Base-by-base conservation (phyloP, 2,329 filamentous ascomycete species). In the Teratosphaeria destructans region DNA sequence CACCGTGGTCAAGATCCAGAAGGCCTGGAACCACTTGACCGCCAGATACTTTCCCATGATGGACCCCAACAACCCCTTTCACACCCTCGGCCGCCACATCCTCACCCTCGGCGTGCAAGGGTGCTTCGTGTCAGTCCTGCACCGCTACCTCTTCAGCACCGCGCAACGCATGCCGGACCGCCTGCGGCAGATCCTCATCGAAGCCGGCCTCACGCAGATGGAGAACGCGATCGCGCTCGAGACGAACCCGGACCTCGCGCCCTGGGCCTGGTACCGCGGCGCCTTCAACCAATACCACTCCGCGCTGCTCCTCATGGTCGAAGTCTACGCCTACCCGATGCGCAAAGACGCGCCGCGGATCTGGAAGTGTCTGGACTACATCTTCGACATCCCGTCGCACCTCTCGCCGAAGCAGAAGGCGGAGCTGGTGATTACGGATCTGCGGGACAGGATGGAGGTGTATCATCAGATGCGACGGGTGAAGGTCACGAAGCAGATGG, bases 221-320 rank as follows among this genome's bases (percentile, higher is more conserved):
- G 83, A 86, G 65, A 76, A 77, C 61, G 79, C 78, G 2, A 80
- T 85, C 55, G 74, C 74, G 8, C 73, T 85, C 11, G 82, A 85
- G 59, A 80, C 77, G 1, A 70, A 76, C 0, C 79, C 79, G 1
- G 75, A 77, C 1, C 65, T 89, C 43, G 71, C 74, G 1, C 74
- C 74, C 1, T 91, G 87, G 86, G 73, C 77, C 1, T 91, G 88
- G 88, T 90, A 90, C 61, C 67, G 67, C 26, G 86, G 87, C 4
- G 86, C 88, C 5, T 82, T 87, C 63, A 85, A 88, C 62, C 87
- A 90, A 69, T 89, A 86, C 70, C 88, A 90, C 67, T 80, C 82
- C 4, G 85, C 87, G 0, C 77, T 91, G 35, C 77, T 91, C 1
- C 76, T 92, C 26, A 78, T 89, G 6, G 81, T 83, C 26, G 87